Conservation (phyloP, 2,329 filamentous ascomycete species). For the Colletotrichum paranaense region DNA sequence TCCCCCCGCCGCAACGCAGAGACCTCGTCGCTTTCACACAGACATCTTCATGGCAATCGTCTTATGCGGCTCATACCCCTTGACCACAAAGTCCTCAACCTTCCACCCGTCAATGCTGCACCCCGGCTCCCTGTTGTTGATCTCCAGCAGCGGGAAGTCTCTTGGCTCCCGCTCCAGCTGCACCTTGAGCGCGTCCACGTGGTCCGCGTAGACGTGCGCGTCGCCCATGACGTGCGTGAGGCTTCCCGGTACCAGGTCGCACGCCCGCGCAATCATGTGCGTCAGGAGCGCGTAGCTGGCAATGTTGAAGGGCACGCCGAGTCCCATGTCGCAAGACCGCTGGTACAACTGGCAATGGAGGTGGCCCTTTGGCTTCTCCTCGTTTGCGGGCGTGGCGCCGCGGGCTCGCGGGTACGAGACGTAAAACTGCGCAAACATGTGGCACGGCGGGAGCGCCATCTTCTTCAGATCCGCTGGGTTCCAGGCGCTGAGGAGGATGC, state of each 20-base stretch:
- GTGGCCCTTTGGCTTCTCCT: conserved; percentile 66
- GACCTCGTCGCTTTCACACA: conserved; percentile 61
- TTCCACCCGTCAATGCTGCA: conserved; percentile 92
- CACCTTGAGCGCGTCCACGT: conserved; percentile 85
- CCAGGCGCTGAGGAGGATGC: conserved; percentile 94
- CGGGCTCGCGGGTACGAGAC: conserved; percentile 76
- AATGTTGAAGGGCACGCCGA: conserved; percentile 98
- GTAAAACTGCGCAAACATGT: conserved; percentile 98
- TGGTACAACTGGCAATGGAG: conserved; percentile 94
- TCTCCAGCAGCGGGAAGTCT: conserved; percentile 82
- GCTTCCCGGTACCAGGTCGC: conserved; percentile 84
- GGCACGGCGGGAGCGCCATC: conserved; percentile 94
- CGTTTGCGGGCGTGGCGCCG: conserved; percentile 31
- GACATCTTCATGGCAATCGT: conserved; percentile 99
- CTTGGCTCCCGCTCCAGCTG: conserved; percentile 86
- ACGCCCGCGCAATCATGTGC: conserved; percentile 93
- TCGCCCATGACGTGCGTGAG: conserved; percentile 98
- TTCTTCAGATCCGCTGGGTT: conserved; percentile 86
- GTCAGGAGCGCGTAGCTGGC: conserved; percentile 93
- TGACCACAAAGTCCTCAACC: conserved; percentile 86
- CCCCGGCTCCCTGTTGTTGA: conserved; percentile 71
- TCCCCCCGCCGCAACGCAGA: background rate
- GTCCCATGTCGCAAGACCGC: conserved; percentile 94
- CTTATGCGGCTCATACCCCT: conserved; percentile 92
- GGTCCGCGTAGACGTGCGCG: conserved; percentile 95